Evolutionary conservation across 331 rosid species (phyloP), one percentile per base, ranked within the genome.

Genomic region (Pyrus hybrid): DNA sequence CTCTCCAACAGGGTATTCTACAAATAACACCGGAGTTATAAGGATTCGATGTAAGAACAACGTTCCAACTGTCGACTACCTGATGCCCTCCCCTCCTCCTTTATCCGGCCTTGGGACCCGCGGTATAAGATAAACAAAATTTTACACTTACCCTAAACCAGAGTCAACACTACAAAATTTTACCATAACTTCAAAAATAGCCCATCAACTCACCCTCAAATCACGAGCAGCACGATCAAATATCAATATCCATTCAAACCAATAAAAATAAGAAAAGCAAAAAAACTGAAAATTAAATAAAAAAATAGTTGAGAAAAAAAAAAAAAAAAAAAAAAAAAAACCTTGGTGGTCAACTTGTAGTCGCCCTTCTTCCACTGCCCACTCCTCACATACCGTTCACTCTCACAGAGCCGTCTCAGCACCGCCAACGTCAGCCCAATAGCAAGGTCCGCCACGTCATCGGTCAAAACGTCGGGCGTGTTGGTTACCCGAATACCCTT

Each of bases 391-490:
- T 53, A 91, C 20, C 90, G 86, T 76, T 91, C 98, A 58, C 91
- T 68, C 65, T 72, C 88, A 13, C 87, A 88, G 22, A 94, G 74
- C 78, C 95, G 70, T 76, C 97, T 78, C 80, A 88, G 58, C 8
- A 91, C 85, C 0, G 95, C 82, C 37, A 91, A 41, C 5, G 87
- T 81, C 80, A 91, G 71, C 4, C 96, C 95, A 2, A 94, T 85
- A 2, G 97, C 77, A 57, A 90, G 79, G 23, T 94, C 98, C 2
- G 95, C 96, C 1, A 86, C 93, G 0, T 94, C 98, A 3, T 94
- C 95, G 8, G 96, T 94, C 88, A 94, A 78, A 29, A 91, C 98
- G 18, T 90, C 93, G 0, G 96, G 97, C 1, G 98, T 93, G 75
- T 90, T 82, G 32, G 92, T 88, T 13, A 93, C 98, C 65, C 88